Evolutionary conservation across 176 grass and related monocot species (phyloP).

Genomic region (Alopecurus myosuroides): DNA sequence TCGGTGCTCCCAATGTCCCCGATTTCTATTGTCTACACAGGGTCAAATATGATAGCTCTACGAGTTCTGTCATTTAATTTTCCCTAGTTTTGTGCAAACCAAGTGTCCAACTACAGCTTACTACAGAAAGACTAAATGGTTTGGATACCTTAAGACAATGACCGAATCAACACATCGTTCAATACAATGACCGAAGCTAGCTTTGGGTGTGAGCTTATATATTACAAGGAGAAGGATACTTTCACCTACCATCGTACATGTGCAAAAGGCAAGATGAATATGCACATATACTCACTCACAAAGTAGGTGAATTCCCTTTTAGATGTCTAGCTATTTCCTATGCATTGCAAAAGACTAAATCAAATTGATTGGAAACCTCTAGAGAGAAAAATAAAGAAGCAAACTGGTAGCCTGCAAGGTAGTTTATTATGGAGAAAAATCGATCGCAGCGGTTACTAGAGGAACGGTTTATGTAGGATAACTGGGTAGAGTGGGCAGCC

Average conservation of each 20-base stretch:
- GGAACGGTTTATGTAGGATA: too few species aligned
- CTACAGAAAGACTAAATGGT: too few species aligned
- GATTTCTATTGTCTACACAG: too few species aligned
- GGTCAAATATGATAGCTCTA: too few species aligned
- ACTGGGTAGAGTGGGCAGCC: too few species aligned
- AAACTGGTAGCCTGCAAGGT: background rate
- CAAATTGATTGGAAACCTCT: background rate
- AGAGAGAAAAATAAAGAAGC: background rate
- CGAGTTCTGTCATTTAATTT: too few species aligned
- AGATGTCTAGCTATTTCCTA: background rate
- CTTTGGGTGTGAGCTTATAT: background rate
- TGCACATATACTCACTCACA: background rate
- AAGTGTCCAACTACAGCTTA: too few species aligned
- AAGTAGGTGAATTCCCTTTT: background rate
- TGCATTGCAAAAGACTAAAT: background rate
- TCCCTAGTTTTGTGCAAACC: too few species aligned
- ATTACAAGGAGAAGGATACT: background rate
- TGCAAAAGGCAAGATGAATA: background rate
- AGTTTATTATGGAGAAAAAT: too few species aligned
- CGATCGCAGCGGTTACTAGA: too few species aligned
- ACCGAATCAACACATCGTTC: background rate
- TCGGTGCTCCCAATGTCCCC: too few species aligned
- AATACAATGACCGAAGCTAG: background rate
- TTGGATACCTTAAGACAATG: too few species aligned
- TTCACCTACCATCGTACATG: background rate